Evolutionary conservation across 2,329 filamentous ascomycete species (phyloP), one percentile per base, ranked within the genome.

Genomic region (Elsinoe batatas): DNA sequence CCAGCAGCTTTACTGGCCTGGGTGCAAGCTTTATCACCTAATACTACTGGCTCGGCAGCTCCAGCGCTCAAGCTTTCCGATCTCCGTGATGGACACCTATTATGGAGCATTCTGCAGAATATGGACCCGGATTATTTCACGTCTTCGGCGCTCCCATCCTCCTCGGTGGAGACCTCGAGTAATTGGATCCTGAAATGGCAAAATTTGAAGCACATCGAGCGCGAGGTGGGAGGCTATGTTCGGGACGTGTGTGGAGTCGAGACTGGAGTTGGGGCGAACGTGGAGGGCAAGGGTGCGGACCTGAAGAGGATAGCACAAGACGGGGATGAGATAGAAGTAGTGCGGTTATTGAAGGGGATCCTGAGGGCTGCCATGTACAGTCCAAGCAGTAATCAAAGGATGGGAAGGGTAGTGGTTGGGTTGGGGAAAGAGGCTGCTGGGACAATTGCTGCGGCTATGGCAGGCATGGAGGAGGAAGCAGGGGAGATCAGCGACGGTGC

Each of bases 121-220:
- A 69, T 76, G 59, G 75, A 77, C 59, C 62, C 69, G 50, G 68
- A 71, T 22, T 76, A 76, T 68, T 77, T 78, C 64, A 65, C 68
- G 53, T 73, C 71, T 53, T 72, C 72, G 53, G 65, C 64, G n/a
- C 71, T 78, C 10, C 75, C 75, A 17, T 74, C 76, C 57, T 66
- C 66, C 50, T 66, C 72, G 57, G 68, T 71, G 49, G 69, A 68
- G 46, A 64, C 69, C n/a, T 66, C 66, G 30, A 71, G 73, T 60
- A 74, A 75, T 59, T 78, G 75, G 75, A 76, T 76, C 50, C 70
- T 73, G 46, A 68, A 72, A 69, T 77, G 75, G 75, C 75, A 77
- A 68, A 77, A 77, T 60, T 67, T 77, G 57, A 77, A 77, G 64
- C 71, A 76, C 59, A 70, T 77, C 60, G 73, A 76, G 62, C 72